These are phyloP conservation scores for Colletotrichum viniferum DNA, from an alignment of 2,329 filamentous ascomycete genomes.

Conservation along the genomic window DNA sequence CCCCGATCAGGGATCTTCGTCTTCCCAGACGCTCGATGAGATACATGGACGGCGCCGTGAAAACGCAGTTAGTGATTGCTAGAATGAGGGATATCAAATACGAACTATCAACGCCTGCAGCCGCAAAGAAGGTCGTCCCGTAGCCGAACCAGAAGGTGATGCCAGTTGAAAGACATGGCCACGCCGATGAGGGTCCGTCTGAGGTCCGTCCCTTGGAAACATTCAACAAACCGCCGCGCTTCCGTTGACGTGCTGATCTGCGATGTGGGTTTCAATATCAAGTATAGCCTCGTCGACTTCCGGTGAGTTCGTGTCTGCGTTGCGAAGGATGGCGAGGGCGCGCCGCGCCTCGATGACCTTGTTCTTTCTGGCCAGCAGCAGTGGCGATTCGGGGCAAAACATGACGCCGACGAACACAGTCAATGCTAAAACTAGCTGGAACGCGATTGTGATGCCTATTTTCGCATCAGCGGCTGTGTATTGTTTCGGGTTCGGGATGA, in stretches of 20 bases:
- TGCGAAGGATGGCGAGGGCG: neutral
- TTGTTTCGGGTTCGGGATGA: neutral
- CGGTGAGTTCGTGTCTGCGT: neutral
- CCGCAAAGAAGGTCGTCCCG: neutral
- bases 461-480: neutral
- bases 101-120: neutral
- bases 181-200: neutral
- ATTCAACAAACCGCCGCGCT: neutral
- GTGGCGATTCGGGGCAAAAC: neutral
- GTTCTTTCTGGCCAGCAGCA: neutral
- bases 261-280: neutral
- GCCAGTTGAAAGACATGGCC: neutral
- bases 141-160: neutral
- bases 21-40: neutral
- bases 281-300: neutral
- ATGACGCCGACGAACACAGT: neutral
- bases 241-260: neutral
- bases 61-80: neutral
- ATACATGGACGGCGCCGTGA: neutral
- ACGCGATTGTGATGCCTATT: neutral
- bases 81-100: neutral
- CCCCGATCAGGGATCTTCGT: neutral
- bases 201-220: accelerated
- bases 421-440: neutral
- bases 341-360: neutral